Evolutionary conservation across 129 eudicot species (phyloP).

Genomic region (Arctium lappa): DNA sequence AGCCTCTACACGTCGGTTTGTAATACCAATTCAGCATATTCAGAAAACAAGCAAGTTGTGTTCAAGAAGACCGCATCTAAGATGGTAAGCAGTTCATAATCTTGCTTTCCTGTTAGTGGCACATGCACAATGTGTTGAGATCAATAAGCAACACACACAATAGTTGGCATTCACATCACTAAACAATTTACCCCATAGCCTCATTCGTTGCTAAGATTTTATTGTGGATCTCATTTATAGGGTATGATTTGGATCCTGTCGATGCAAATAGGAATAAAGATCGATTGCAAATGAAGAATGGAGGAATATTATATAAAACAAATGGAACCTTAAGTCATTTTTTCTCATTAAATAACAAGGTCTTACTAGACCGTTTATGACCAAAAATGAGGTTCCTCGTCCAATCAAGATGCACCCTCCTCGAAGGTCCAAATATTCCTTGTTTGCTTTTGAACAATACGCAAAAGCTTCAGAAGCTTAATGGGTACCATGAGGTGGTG

Average conservation of each 20-base stretch:
- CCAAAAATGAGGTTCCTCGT: no score
- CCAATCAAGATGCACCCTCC: no score
- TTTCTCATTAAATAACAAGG: background rate
- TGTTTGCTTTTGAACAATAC: no score
- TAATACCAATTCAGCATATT: constrained; percentile 46
- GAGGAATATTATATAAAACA: background rate
- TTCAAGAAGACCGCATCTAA: constrained; percentile 48
- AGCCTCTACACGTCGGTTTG: constrained; percentile 91
- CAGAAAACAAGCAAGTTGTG: constrained; percentile 37
- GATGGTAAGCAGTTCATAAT: constrained; percentile 47
- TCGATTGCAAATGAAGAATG: background rate
- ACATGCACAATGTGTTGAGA: no score
- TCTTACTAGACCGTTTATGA: no score
- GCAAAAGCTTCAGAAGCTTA: no score
- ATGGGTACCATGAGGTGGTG: no score
- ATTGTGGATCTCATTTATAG: background rate
- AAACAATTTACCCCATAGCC: no score
- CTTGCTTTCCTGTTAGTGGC: background rate
- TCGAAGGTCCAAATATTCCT: no score
- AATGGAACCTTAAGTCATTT: background rate
- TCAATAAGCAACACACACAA: no score
- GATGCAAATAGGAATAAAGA: background rate
- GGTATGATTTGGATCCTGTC: background rate
- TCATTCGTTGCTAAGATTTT: no score
- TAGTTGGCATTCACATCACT: no score